phyloP scores from a whole-genome alignment of 2,329 filamentous ascomycete species.

The Penicillium sp. region DNA sequence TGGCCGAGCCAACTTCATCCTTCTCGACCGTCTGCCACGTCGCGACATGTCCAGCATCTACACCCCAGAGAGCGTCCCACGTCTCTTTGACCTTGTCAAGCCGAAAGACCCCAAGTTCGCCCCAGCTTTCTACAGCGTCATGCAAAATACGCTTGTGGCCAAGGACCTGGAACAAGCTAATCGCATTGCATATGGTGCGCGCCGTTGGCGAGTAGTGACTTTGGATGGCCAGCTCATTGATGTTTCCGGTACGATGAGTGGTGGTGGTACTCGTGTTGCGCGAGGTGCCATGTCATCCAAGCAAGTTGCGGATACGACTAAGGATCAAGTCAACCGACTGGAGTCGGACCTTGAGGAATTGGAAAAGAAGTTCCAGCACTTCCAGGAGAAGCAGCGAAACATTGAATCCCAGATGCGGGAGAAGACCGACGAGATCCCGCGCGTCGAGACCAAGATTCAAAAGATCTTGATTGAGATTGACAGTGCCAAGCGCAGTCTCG shows the following conservation, averaged over 20 bases:
- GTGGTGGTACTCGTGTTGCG: slow-evolving; percentile 88
- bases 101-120: slow-evolving; percentile 85
- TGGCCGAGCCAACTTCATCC: slow-evolving; percentile 95
- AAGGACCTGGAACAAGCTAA: slow-evolving; percentile 94
- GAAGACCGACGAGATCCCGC: slow-evolving; percentile 77
- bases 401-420: slow-evolving; percentile 74
- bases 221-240: slow-evolving; percentile 95
- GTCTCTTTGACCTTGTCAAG: slow-evolving; percentile 90
- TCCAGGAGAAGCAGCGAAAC: slow-evolving; percentile 82
- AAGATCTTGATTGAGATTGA: slow-evolving; percentile 89
- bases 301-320: slow-evolving; percentile 80
- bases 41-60: slow-evolving; percentile 79
- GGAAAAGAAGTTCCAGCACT: slow-evolving; percentile 79
- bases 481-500: slow-evolving; percentile 80
- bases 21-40: slow-evolving; percentile 81
- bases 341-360: slow-evolving; percentile 84
- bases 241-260: slow-evolving; percentile 98
- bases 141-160: slow-evolving; percentile 94
- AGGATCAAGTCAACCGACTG: slow-evolving; percentile 85
- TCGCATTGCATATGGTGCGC: slow-evolving; percentile 91
- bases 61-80: slow-evolving; percentile 89
- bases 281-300: slow-evolving; percentile 97
- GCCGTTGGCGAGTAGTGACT: slow-evolving; percentile 94
- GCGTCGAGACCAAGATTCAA: slow-evolving; percentile 86
- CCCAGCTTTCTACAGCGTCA: slow-evolving; percentile 91